Conservation (phyloP, 2,329 filamentous ascomycete genomes). For the Paracorniculantispora psalliotae region DNA sequence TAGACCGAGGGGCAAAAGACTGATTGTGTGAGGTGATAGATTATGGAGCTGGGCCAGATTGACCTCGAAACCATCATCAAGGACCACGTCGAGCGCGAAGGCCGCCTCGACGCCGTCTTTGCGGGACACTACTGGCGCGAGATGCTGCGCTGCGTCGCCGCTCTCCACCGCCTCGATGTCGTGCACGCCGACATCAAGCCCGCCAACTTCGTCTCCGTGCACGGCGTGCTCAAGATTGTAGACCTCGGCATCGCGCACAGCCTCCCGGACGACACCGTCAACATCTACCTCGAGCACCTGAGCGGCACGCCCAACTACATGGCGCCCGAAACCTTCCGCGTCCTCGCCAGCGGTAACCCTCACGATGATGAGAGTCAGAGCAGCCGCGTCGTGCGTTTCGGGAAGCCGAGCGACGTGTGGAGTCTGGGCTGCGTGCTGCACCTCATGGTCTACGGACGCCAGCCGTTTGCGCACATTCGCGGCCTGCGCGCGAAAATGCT, state of each 20-base stretch:
- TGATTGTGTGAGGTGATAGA: too few species aligned
- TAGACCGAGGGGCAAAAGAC: too few species aligned
- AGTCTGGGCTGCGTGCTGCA: slow-evolving; percentile 87
- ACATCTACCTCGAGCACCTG: slow-evolving; percentile 85
- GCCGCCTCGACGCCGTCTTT: background rate
- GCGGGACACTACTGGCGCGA: slow-evolving; percentile 81
- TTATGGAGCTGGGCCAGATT: slow-evolving; percentile 4
- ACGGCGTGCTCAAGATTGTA: slow-evolving; percentile 79
- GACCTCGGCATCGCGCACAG: slow-evolving; percentile 92
- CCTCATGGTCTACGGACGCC: slow-evolving; percentile 82
- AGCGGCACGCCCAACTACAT: slow-evolving; percentile 92
- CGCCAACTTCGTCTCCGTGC: slow-evolving; percentile 82
- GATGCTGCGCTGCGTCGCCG: slow-evolving; percentile 86
- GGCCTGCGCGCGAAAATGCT: background rate
- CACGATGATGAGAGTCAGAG: too few species aligned
- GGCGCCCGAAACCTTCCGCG: slow-evolving; percentile 80
- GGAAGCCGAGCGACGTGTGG: slow-evolving; percentile 87
- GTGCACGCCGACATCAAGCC: slow-evolving; percentile 90
- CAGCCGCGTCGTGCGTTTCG: slow-evolving; percentile 51
- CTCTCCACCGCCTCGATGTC: slow-evolving; percentile 76
- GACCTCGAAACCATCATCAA: background rate
- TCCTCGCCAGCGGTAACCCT: background rate
- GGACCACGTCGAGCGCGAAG: background rate
- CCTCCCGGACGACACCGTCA: slow-evolving; percentile 81
- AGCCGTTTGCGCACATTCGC: slow-evolving; percentile 78